These are phyloP conservation scores for Salvia splendens DNA, from an alignment of 257 asterid genomes.

Conservation along the genomic window DNA sequence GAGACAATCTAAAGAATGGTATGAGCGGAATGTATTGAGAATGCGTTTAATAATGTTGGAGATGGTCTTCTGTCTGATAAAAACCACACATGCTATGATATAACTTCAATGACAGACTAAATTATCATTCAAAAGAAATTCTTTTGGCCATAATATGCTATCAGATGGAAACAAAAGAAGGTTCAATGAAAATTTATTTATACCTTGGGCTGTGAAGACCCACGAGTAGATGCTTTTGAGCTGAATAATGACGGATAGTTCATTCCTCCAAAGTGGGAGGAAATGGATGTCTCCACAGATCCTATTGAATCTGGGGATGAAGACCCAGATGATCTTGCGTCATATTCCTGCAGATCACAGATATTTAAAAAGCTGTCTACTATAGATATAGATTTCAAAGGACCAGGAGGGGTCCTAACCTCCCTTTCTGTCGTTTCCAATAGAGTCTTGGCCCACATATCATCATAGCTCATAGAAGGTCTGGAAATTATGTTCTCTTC, in stretches of 20 bases:
- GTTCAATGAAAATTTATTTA: slow-evolving; percentile 20
- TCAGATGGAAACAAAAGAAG: slow-evolving; percentile 14
- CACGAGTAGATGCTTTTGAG: slow-evolving; percentile 77
- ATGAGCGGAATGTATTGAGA: too few relatives aligned
- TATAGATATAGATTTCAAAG: slow-evolving; percentile 23
- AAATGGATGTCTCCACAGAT: slow-evolving; percentile 94
- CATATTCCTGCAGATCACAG: slow-evolving; percentile 67
- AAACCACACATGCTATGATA: neutral
- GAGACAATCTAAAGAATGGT: too few relatives aligned
- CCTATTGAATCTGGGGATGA: slow-evolving; percentile 97
- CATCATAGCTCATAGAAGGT: slow-evolving; percentile 95
- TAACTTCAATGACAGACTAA: slow-evolving; percentile 1
- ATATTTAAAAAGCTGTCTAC: slow-evolving; percentile 14
- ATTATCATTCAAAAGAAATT: slow-evolving; percentile 11
- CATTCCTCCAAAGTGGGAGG: slow-evolving; percentile 98
- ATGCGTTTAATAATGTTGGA: too few relatives aligned
- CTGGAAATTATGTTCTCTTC: slow-evolving; percentile 88
- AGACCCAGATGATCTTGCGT: slow-evolving; percentile 91
- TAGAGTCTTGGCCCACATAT: slow-evolving; percentile 99
- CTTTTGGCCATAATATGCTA: neutral
- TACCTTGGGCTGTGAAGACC: slow-evolving; percentile 74
- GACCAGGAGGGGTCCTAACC: slow-evolving; percentile 45
- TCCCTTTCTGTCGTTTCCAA: slow-evolving; percentile 84
- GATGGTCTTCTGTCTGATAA: neutral
- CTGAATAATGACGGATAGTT: slow-evolving; percentile 96